These are phyloP conservation scores for Marchantia polymorpha DNA, from an alignment of 225 moss, liverwort and hornwort genomes.

Conservation along the genomic window DNA sequence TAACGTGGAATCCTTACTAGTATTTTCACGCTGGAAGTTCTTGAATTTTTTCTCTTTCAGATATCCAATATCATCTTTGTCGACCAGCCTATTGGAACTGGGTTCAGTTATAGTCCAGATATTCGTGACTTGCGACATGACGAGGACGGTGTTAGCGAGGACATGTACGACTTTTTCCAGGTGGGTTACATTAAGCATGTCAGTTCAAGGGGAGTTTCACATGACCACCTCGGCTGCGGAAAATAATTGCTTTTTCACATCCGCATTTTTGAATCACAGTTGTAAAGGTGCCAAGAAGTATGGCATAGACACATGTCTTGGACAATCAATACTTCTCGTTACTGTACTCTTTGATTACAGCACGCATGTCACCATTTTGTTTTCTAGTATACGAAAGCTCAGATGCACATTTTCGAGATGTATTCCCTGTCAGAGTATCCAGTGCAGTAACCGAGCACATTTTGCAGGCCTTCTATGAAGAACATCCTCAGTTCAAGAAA, in stretches of 20 bases:
- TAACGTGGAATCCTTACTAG: background rate
- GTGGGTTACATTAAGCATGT: constrained; percentile 21
- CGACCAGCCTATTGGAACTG: constrained; percentile 77
- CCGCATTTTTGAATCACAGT: too few species aligned
- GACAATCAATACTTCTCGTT: too few species aligned
- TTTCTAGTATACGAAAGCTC: too few species aligned
- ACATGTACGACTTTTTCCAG: constrained; percentile 79
- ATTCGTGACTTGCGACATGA: constrained; percentile 66
- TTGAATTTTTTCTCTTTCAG: background rate
- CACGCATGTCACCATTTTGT: too few species aligned
- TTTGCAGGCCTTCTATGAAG: constrained; percentile 66
- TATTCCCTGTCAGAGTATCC: background rate
- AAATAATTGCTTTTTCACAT: too few species aligned
- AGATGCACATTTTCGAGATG: too few species aligned
- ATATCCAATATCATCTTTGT: constrained; percentile 75
- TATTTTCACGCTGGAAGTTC: background rate
- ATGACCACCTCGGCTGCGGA: background rate
- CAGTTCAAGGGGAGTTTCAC: background rate
- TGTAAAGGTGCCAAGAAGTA: too few species aligned
- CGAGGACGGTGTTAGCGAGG: constrained; percentile 69
- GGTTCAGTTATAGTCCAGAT: constrained; percentile 75
- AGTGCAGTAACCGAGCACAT: background rate
- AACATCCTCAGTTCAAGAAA: constrained; percentile 61
- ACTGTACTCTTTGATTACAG: too few species aligned
- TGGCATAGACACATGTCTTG: too few species aligned